A percentile compares a stretch with the other conserved stretches of the same genome.
These are phyloP conservation scores for Hebeloma cylindrosporum DNA, from an alignment of 768 basidiomycete genomes.

Conservation along the genomic window DNA sequence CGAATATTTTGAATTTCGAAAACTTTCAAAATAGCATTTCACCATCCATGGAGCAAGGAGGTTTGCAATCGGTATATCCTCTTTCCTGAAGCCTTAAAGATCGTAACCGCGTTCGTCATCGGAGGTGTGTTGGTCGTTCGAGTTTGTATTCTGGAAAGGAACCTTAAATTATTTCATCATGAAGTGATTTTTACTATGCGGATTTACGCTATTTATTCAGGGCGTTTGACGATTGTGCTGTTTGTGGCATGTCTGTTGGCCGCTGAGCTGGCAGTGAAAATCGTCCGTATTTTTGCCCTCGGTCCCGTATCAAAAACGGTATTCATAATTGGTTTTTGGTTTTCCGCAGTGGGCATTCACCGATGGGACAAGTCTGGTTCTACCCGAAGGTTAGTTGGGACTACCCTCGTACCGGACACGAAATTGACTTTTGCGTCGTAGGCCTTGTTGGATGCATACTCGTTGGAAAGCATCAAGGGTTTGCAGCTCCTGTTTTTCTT, in stretches of 20 bases:
- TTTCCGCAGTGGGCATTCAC: neutral
- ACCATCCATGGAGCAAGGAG: conserved; percentile 5
- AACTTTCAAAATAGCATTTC: conserved; percentile 2
- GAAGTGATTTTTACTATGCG: conserved; percentile 9
- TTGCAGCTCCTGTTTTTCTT: neutral
- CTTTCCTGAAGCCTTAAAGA: conserved; percentile 8
- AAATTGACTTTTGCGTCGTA: neutral
- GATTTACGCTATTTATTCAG: conserved; percentile 1
- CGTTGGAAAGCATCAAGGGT: conserved; percentile 2
- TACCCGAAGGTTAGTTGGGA: conserved; percentile 1
- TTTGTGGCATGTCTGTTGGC: neutral
- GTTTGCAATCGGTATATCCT: conserved; percentile 4
- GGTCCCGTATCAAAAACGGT: neutral
- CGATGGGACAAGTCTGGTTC: neutral
- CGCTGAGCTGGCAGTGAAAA: conserved; percentile 3
- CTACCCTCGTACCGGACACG: neutral
- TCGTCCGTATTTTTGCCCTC: neutral
- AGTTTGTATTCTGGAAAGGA: neutral
- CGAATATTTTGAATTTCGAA: neutral
- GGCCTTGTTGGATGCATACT: conserved; percentile 2
- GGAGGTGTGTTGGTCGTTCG: conserved; percentile 2
- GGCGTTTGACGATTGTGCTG: neutral
- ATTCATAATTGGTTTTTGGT: neutral
- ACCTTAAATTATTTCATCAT: neutral
- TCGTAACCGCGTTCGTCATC: conserved; percentile 1